Conservation (phyloP, 2,329 filamentous ascomycete species). For the Thielaviopsis ethacetica region DNA sequence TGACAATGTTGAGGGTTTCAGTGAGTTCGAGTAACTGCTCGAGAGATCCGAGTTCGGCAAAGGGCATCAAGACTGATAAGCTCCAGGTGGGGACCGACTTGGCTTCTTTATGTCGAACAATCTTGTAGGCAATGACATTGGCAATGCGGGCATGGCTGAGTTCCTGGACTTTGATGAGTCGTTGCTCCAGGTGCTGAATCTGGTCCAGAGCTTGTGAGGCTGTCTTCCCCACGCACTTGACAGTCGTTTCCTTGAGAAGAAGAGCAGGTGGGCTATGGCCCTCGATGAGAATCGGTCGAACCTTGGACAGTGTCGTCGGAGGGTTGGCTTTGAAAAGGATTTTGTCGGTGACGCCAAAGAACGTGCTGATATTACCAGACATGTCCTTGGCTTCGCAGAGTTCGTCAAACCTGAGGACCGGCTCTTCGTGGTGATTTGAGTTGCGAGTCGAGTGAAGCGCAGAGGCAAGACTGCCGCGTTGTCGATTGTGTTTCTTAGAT, state of each 20-base stretch:
- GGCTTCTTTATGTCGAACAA: conserved; percentile 38
- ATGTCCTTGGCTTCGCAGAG: conserved; percentile 46
- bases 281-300: conserved; percentile 47
- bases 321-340: conserved; percentile 48
- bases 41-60: conserved; percentile 68
- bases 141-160: conserved; percentile 58
- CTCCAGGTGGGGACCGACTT: conserved; percentile 39
- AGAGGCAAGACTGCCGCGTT: conserved; percentile 17
- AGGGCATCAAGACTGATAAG: conserved; percentile 57
- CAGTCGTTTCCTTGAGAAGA: conserved; percentile 53
- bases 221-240: conserved; percentile 42
- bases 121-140: conserved; percentile 68
- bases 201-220: conserved; percentile 53
- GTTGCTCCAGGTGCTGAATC: conserved; percentile 62
- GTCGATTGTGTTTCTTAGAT: conserved; percentile 44
- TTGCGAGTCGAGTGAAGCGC: conserved; percentile 9
- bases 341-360: conserved; percentile 56
- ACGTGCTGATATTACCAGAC: conserved; percentile 46
- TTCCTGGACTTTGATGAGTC: conserved; percentile 55
- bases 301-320: conserved; percentile 53
- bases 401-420: conserved; percentile 47
- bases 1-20: conserved; percentile 55
- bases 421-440: conserved; percentile 18
- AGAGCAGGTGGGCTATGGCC: conserved; percentile 44
- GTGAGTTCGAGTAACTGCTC: conserved; percentile 68